Percentiles rank a stretch among this genome's conserved stretches.
phyloP scores from a whole-genome alignment of 2,329 filamentous ascomycete species.

The Talaromyces sp. region DNA sequence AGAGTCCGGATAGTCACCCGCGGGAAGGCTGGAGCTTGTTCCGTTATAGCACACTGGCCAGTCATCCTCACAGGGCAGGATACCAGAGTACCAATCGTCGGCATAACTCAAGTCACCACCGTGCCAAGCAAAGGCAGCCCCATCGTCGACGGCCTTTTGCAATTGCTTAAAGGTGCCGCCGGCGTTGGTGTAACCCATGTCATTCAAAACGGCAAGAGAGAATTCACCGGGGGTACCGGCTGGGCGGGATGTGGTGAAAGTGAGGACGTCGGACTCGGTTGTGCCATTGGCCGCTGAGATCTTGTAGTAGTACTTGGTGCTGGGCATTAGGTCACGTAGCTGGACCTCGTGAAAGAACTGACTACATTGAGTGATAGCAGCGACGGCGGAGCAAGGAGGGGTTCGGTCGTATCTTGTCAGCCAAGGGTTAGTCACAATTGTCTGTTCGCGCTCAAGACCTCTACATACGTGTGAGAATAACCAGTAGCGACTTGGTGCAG shows the following conservation, averaged over 20 bases:
- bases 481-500: slow-evolving; percentile 40
- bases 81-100: slow-evolving; percentile 52
- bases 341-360: slow-evolving; percentile 53
- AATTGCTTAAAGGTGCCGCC: slow-evolving; percentile 48
- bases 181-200: slow-evolving; percentile 56
- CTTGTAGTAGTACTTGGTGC: slow-evolving; percentile 52
- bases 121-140: slow-evolving; percentile 51
- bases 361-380: slow-evolving; percentile 47
- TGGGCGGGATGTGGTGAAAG: slow-evolving; percentile 47
- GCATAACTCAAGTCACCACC: slow-evolving; percentile 53
- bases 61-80: slow-evolving; percentile 46
- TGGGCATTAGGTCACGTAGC: slow-evolving; percentile 40
- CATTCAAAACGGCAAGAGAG: slow-evolving; percentile 49
- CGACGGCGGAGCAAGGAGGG: slow-evolving; percentile 48
- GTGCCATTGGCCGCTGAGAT: slow-evolving; percentile 51
- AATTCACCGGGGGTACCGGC: slow-evolving; percentile 45
- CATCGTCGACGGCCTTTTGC: slow-evolving; percentile 41
- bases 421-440: slow-evolving; percentile 16
- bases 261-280: slow-evolving; percentile 46
- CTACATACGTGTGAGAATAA: slow-evolving; percentile 39
- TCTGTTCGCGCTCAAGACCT: neutral
- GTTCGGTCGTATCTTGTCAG: slow-evolving; percentile 39
- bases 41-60: slow-evolving; percentile 55
- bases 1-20: slow-evolving; percentile 37
- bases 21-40: slow-evolving; percentile 40